Evolutionary conservation across 768 basidiomycete genomes (phyloP).

Genomic region (Mycena indigotica): DNA sequence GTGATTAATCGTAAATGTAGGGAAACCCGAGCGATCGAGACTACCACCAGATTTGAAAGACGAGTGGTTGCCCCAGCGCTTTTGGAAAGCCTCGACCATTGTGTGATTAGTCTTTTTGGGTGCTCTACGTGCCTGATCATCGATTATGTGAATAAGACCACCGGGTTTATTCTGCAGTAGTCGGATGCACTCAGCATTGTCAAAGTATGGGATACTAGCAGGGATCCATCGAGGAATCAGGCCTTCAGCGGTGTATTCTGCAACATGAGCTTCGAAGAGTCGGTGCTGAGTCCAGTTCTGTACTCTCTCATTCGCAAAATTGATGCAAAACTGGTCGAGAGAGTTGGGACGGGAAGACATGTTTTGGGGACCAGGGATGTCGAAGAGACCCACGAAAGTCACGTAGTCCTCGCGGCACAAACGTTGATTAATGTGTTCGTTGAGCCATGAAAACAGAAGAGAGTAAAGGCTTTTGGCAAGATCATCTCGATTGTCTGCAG

Average conservation of each 20-base stretch:
- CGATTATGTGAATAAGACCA: slow-evolving; percentile 95
- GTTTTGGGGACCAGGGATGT: slow-evolving; percentile 93
- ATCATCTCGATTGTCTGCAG: slow-evolving; percentile 91
- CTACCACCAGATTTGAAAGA: slow-evolving; percentile 80
- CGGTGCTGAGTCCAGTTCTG: slow-evolving; percentile 80
- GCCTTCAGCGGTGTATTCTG: slow-evolving; percentile 83
- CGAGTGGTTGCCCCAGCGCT: slow-evolving; percentile 92
- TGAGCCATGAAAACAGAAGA: slow-evolving; percentile 93
- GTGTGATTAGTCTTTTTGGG: slow-evolving; percentile 91
- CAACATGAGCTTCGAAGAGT: slow-evolving; percentile 78
- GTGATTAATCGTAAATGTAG: slow-evolving; percentile 90
- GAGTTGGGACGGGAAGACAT: slow-evolving; percentile 86
- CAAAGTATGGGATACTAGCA: slow-evolving; percentile 74
- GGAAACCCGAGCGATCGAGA: slow-evolving; percentile 73
- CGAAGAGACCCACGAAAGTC: slow-evolving; percentile 91
- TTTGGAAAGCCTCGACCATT: slow-evolving; percentile 93
- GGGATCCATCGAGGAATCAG: slow-evolving; percentile 63
- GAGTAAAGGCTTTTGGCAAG: slow-evolving; percentile 93
- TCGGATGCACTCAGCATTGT: slow-evolving; percentile 88
- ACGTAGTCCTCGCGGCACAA: slow-evolving; percentile 92
- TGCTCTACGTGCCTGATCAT: slow-evolving; percentile 86
- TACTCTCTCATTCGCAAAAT: slow-evolving; percentile 92
- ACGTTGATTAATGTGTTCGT: slow-evolving; percentile 94
- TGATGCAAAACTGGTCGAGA: slow-evolving; percentile 94
- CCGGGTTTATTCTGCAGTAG: slow-evolving; percentile 85